phyloP scores from a whole-genome alignment of 2,329 filamentous ascomycete genomes.

The Alternaria rosae region DNA sequence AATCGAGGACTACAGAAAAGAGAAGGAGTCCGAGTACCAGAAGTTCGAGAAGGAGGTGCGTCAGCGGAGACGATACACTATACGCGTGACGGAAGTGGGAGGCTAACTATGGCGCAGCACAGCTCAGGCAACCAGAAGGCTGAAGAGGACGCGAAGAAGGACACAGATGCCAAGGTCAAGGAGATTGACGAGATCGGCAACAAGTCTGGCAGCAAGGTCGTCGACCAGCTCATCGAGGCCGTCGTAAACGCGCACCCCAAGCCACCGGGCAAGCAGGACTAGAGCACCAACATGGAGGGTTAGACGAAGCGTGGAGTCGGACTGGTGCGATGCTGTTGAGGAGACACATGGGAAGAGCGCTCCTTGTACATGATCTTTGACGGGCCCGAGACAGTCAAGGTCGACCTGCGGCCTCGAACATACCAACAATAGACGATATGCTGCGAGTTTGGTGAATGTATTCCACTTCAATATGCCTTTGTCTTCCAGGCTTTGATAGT shows the following conservation, averaged over 20 bases:
- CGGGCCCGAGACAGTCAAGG: not conserved
- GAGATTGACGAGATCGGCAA: conserved; percentile 82
- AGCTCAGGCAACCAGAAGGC: conserved; percentile 84
- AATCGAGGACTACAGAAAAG: conserved; percentile 87
- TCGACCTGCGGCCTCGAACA: conserved; percentile 11
- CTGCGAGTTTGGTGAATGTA: not conserved
- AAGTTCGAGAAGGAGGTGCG: conserved; percentile 83
- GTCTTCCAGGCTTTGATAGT: not conserved
- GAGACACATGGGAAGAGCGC: not conserved
- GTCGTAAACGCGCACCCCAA: conserved; percentile 84
- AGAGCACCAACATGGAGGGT: not conserved
- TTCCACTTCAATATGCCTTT: not conserved
- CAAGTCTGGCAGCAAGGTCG: conserved; percentile 79
- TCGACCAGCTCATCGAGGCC: conserved; percentile 83
- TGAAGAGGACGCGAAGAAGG: conserved; percentile 76
- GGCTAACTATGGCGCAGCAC: conserved; percentile 68
- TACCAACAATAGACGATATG: conserved; percentile 19
- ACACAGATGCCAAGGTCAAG: conserved; percentile 80
- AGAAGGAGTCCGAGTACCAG: conserved; percentile 95
- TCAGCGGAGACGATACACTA: not conserved
- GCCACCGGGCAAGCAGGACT: conserved; percentile 56
- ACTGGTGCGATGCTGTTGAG: not conserved
- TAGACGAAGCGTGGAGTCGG: not conserved
- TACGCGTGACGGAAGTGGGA: not conserved
- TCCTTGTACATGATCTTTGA: conserved; percentile 17